Base-by-base conservation (phyloP, 2,329 filamentous ascomycete genomes). In the Claviceps sp. region DNA sequence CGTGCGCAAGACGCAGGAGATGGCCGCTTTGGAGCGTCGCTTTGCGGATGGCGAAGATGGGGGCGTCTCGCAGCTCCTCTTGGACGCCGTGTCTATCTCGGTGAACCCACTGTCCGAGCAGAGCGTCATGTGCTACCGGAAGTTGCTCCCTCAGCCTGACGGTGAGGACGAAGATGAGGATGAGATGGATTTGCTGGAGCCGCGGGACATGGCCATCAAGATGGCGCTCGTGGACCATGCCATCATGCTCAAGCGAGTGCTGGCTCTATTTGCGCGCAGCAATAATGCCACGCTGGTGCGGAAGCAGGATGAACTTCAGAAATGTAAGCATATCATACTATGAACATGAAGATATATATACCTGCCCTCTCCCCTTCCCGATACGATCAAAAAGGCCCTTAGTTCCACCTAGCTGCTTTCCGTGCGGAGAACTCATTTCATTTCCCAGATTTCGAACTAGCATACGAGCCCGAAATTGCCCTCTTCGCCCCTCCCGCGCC, bases 211-310 rank as follows among this genome's bases (percentile, higher is more conserved):
- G 48, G 87, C 89, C 1, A 81, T 97, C 57, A 85, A 85, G 62
- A 86, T 90, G 65, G 87, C 89, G 0, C 75, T 97, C 34, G 78
- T 95, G 43, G 93, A 97, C 61, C 90, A 97, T 66, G 88, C 89
- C 2, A 78, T 95, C 54, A 84, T 88, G 66, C 82, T 97, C 60
- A 89, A 91, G 70, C 82, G 88, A 57, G 91, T 88, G 60, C 68
- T 97, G 56, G 74, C 74, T 4, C 75, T 82, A 59, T 87, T 88
- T 65, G 76, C 77, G 54, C 81, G 78, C 65, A 81, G 75, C 70
- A 77, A 67, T 41, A 81, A 78, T 66, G 79, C 73, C 65, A 75
- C 70, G 67, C 81, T 78, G 65, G 73, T 67, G 59, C 72, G 68
- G 55, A 72, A 70, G 45, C 72, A 78, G 36, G 75, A 79, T 61